Evolutionary conservation across 2,329 filamentous ascomycete species (phyloP).

Genomic region (Xylariaceae sp.): DNA sequence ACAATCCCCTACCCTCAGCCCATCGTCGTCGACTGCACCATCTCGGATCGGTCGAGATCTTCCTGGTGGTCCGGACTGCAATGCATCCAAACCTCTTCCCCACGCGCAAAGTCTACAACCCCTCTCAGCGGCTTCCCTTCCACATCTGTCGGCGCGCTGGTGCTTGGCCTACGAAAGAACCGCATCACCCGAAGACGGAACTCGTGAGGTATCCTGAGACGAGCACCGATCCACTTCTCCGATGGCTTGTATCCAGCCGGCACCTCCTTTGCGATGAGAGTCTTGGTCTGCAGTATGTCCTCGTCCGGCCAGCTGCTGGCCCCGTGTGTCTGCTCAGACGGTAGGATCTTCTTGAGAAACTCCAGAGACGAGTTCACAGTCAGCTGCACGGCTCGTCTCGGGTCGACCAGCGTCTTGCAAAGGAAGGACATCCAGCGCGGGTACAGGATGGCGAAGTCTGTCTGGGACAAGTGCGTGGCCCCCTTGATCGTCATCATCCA

Average conservation of each 20-base stretch:
- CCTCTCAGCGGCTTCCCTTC: constrained; percentile 37
- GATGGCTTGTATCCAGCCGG: constrained; percentile 53
- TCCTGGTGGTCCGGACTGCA: no score
- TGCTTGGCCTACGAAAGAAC: constrained; percentile 40
- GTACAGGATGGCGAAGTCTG: constrained; percentile 65
- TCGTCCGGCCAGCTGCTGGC: constrained; percentile 55
- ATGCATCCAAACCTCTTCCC: constrained; percentile 55
- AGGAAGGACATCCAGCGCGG: constrained; percentile 55
- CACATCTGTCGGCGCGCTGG: constrained; percentile 35
- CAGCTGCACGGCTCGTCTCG: constrained; percentile 59
- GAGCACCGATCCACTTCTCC: constrained; percentile 56
- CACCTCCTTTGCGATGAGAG: constrained; percentile 41
- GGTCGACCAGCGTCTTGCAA: constrained; percentile 63
- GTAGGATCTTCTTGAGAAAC: constrained; percentile 56
- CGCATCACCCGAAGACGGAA: constrained; percentile 48
- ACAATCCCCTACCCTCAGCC: no score
- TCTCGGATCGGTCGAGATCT: no score
- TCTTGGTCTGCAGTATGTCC: constrained; percentile 43
- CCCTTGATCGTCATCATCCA: constrained; percentile 56
- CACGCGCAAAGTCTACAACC: constrained; percentile 28
- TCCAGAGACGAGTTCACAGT: constrained; percentile 63
- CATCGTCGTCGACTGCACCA: no score
- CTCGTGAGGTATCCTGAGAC: constrained; percentile 58
- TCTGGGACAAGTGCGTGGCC: constrained; percentile 64
- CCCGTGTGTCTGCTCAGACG: constrained; percentile 42